A percentile compares a stretch with the other conserved stretches of the same genome.
Conservation (phyloP, 768 basidiomycete genomes). For the Mycena galopus region DNA sequence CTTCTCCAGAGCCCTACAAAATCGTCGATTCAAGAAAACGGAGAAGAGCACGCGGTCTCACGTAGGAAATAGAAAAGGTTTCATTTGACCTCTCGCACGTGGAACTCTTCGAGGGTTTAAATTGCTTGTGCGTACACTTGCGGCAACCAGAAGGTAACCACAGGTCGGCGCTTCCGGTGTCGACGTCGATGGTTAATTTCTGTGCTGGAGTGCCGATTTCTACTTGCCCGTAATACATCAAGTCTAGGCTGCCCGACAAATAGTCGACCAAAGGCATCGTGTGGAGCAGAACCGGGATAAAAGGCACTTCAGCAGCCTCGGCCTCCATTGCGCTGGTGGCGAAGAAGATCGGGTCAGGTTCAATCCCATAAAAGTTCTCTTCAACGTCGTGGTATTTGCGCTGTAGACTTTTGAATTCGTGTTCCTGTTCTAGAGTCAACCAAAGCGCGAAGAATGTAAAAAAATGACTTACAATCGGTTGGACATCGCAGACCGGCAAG, state of each 20-base stretch:
- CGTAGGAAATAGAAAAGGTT: slow-evolving; percentile 60
- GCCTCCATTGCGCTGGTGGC: background rate
- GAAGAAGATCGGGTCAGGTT: background rate
- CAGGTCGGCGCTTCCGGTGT: slow-evolving; percentile 79
- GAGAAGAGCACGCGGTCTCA: slow-evolving; percentile 38
- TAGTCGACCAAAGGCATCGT: slow-evolving; percentile 26
- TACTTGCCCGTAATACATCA: slow-evolving; percentile 60
- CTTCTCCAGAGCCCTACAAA: slow-evolving; percentile 66
- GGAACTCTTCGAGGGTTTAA: slow-evolving; percentile 53
- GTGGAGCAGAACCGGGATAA: slow-evolving; percentile 36
- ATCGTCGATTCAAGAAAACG: background rate
- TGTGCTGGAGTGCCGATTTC: slow-evolving; percentile 65
- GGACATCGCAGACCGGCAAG: slow-evolving; percentile 11
- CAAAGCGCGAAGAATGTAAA: background rate
- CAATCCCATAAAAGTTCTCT: background rate
- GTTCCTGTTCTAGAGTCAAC: slow-evolving; percentile 3
- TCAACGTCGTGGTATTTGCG: slow-evolving; percentile 17
- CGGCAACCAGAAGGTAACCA: slow-evolving; percentile 54
- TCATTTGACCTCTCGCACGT: slow-evolving; percentile 52
- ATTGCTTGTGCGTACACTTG: slow-evolving; percentile 55
- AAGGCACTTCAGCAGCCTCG: slow-evolving; percentile 26
- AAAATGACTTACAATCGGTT: background rate
- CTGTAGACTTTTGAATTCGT: background rate
- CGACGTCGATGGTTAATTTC: slow-evolving; percentile 67
- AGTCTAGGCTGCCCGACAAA: slow-evolving; percentile 22